Percentiles rank a stretch among this genome's conserved stretches.
These are phyloP conservation scores for Cladorrhinum samala DNA, from an alignment of 495 filamentous ascomycete genomes.

Conservation along the genomic window DNA sequence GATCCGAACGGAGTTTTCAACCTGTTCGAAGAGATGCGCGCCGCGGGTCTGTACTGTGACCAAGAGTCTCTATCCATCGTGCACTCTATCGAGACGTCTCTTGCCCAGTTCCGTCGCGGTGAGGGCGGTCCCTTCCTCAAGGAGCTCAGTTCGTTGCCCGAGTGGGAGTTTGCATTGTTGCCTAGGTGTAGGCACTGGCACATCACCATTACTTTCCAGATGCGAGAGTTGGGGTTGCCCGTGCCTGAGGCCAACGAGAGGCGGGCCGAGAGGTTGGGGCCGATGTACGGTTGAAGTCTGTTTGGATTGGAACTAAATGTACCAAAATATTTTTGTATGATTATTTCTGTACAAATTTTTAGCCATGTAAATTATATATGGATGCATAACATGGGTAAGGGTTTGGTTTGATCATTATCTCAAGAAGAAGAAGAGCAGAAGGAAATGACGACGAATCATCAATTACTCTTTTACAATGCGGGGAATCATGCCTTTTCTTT, in stretches of 20 bases:
- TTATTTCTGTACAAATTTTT: too few relatives aligned
- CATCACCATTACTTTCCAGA: constrained; percentile 12
- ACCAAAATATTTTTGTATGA: too few relatives aligned
- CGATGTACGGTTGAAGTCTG: too few relatives aligned
- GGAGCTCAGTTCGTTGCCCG: constrained; percentile 33
- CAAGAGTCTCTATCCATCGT: constrained; percentile 50
- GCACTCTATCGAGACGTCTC: constrained; percentile 16
- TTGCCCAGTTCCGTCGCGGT: constrained; percentile 9
- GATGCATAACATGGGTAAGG: too few relatives aligned
- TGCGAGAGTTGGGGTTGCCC: constrained; percentile 15
- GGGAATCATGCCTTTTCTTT: too few relatives aligned
- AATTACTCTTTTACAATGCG: too few relatives aligned
- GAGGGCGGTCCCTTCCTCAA: constrained; percentile 25
- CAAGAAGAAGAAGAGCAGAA: too few relatives aligned
- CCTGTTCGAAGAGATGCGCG: constrained; percentile 71
- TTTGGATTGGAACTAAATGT: too few relatives aligned
- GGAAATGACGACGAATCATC: too few relatives aligned
- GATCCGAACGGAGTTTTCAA: constrained; percentile 56
- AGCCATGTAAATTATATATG: too few relatives aligned
- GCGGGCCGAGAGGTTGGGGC: too few relatives aligned
- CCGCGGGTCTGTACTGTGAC: constrained; percentile 58
- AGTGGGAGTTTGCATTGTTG: constrained; percentile 26
- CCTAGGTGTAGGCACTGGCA: constrained; percentile 21
- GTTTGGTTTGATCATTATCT: too few relatives aligned
- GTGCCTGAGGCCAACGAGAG: not conserved